A percentile compares a stretch with the other conserved stretches of the same genome.
Conservation (phyloP, 2,329 filamentous ascomycete genomes). For the Monosporascus sp. region DNA sequence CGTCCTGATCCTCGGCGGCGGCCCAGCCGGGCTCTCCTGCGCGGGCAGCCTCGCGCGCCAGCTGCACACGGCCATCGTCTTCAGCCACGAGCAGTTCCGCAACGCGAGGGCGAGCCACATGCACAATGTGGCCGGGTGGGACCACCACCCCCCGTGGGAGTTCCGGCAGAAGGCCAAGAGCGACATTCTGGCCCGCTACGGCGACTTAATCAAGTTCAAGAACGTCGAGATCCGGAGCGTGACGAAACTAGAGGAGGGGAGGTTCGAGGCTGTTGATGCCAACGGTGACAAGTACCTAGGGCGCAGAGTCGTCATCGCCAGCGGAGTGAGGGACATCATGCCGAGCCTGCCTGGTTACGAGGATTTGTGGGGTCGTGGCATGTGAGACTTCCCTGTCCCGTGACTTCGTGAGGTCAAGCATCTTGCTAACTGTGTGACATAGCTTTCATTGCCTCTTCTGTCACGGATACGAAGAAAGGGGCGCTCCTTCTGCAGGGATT, state of each 20-base stretch:
- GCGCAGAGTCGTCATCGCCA: conserved; percentile 50
- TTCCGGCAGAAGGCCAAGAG: conserved; percentile 11
- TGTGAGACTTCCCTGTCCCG: conserved; percentile 30
- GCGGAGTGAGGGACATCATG: conserved; percentile 45
- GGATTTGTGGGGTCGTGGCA: conserved; percentile 48
- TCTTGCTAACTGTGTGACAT: not conserved
- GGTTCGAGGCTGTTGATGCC: conserved; percentile 31
- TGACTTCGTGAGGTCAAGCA: conserved; percentile 1
- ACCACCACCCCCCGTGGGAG: conserved; percentile 10
- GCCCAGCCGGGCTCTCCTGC: conserved; percentile 39
- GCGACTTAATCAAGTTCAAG: conserved; percentile 10
- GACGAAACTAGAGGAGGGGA: conserved; percentile 7
- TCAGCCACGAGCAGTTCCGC: conserved; percentile 28
- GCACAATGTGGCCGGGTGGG: conserved; percentile 34
- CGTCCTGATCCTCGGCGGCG: conserved; percentile 35
- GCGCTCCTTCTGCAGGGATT: conserved; percentile 38
- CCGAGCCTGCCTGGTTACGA: conserved; percentile 47
- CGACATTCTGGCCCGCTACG: conserved; percentile 16
- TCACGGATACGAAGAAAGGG: conserved; percentile 54
- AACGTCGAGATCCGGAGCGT: conserved; percentile 13
- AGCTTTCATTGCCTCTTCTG: conserved; percentile 57
- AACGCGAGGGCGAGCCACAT: conserved; percentile 37
- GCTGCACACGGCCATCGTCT: conserved; percentile 32
- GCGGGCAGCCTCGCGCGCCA: conserved; percentile 30
- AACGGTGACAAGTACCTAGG: conserved; percentile 39